These are phyloP conservation scores for Trypanosoma theileri DNA, from an alignment of 208 protist genomes.

Conservation along the genomic window DNA sequence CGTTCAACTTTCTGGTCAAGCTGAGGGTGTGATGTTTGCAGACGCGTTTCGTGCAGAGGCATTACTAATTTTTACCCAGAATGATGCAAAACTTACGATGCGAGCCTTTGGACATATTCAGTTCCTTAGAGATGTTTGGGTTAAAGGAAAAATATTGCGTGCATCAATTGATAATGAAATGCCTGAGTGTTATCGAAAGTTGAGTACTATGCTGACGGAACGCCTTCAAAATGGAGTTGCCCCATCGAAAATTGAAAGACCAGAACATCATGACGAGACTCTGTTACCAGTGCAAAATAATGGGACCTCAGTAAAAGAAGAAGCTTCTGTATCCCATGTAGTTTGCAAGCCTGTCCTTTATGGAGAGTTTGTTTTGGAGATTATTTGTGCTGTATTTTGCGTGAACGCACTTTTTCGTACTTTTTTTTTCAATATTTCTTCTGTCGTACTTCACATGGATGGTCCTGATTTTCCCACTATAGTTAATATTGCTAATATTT, in stretches of 20 bases:
- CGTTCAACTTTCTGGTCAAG: constrained; percentile 66
- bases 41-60: constrained; percentile 63
- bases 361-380: constrained; percentile 20
- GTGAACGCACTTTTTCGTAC: constrained; percentile 15
- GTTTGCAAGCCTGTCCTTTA: constrained; percentile 6
- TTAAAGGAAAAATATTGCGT: constrained; percentile 47
- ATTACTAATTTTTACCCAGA: constrained; percentile 46
- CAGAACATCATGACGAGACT: not conserved
- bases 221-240: constrained; percentile 20
- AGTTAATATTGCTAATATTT: not conserved
- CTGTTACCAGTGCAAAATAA: not conserved
- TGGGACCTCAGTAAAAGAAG: constrained; percentile 6
- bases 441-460: not conserved
- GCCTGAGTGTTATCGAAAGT: constrained; percentile 44
- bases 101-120: constrained; percentile 47
- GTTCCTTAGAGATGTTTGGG: constrained; percentile 48
- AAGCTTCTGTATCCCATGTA: not conserved
- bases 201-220: constrained; percentile 40
- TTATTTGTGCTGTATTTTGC: constrained; percentile 14
- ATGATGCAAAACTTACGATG: constrained; percentile 43
- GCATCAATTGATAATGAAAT: constrained; percentile 49
- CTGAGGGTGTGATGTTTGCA: constrained; percentile 52
- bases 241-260: not conserved
- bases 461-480: not conserved
- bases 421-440: constrained; percentile 19